Percentiles rank a stretch among this genome's conserved stretches.
Conservation (phyloP, 2,329 filamentous ascomycete genomes). For the Plectosphaerella plurivora region DNA sequence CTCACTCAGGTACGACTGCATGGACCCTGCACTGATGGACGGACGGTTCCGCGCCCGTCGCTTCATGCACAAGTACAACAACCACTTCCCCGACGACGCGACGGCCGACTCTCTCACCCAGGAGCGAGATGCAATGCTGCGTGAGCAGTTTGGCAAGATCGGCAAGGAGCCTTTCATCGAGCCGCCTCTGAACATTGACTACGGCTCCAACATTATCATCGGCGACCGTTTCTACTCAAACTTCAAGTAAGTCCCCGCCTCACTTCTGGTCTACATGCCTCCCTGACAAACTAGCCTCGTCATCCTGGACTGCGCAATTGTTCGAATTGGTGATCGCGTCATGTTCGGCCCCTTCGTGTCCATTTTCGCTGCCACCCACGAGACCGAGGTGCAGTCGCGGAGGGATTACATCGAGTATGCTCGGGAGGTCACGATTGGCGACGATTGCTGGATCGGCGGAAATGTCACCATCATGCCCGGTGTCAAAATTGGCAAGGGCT, state of each 20-base stretch:
- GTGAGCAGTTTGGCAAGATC: constrained; percentile 41
- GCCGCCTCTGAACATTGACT: constrained; percentile 58
- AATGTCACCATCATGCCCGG: constrained; percentile 45
- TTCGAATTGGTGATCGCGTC: constrained; percentile 66
- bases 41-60: constrained; percentile 50
- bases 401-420: constrained; percentile 44
- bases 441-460: constrained; percentile 53
- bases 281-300: constrained; percentile 33
- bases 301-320: constrained; percentile 69
- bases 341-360: constrained; percentile 63
- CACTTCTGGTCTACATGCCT: no score
- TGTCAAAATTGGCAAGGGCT: constrained; percentile 47
- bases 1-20: constrained; percentile 41
- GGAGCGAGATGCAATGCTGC: constrained; percentile 41
- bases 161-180: constrained; percentile 55
- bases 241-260: constrained; percentile 33
- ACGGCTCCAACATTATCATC: constrained; percentile 60
- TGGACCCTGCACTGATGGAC: constrained; percentile 40
- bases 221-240: constrained; percentile 62
- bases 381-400: constrained; percentile 53
- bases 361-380: constrained; percentile 69
- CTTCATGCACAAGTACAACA: constrained; percentile 56
- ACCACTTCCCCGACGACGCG: constrained; percentile 43
- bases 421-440: constrained; percentile 39
- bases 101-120: constrained; percentile 30